Conservation (phyloP, 2,329 filamentous ascomycete species). For the Graphilbum sp. region DNA sequence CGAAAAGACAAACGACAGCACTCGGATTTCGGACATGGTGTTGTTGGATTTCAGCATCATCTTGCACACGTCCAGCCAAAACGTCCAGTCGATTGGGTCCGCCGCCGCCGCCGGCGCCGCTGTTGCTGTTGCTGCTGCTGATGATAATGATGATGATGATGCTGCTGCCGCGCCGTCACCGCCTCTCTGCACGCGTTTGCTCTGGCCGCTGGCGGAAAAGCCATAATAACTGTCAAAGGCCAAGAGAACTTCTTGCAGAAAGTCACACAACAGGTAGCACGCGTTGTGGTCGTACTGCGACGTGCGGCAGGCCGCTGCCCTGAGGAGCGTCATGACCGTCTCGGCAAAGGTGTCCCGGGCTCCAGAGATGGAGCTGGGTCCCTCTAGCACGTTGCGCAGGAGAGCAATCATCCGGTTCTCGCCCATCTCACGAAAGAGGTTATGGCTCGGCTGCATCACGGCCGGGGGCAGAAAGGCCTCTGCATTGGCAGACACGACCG, state of each 20-base stretch:
- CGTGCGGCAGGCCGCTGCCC: conserved; percentile 56
- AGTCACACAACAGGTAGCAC: conserved; percentile 82
- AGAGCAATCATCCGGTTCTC: conserved; percentile 75
- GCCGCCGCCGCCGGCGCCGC: conserved; percentile 3
- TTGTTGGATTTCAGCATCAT: conserved; percentile 72
- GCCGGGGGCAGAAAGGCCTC: conserved; percentile 35
- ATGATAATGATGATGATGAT: too few relatives aligned
- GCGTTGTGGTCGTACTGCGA: conserved; percentile 69
- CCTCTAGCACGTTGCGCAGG: conserved; percentile 61
- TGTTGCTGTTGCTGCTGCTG: conserved; percentile 4
- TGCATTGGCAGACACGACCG: conserved; percentile 10
- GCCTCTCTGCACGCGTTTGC: neutral
- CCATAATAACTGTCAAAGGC: conserved; percentile 36
- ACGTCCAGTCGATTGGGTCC: conserved; percentile 55
- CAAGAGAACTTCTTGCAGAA: conserved; percentile 64
- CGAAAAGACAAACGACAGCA: conserved; percentile 67
- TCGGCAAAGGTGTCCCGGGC: conserved; percentile 58
- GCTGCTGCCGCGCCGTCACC: too few relatives aligned
- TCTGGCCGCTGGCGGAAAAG: conserved; percentile 6
- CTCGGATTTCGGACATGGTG: conserved; percentile 74
- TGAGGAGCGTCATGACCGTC: conserved; percentile 57
- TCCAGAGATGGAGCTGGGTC: conserved; percentile 22
- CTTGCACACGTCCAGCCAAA: conserved; percentile 71
- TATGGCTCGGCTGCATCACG: conserved; percentile 33
- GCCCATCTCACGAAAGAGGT: conserved; percentile 66